Evolutionary conservation across 2,329 filamentous ascomycete species (phyloP).

Genomic region (Neophaeococcomyces mojaviensis): DNA sequence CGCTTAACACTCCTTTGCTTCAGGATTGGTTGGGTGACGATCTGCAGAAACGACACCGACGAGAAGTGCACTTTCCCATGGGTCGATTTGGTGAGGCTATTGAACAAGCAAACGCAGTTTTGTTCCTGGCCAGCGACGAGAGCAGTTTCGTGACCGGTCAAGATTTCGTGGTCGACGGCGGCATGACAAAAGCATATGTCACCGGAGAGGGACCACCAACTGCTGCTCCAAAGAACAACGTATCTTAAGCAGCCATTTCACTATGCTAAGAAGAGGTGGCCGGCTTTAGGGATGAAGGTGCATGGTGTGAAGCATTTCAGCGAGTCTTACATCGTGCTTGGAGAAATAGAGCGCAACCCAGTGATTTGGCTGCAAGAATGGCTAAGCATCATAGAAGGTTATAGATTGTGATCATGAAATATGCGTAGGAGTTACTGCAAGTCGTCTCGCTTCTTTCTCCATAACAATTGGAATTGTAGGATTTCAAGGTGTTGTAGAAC

Average conservation of each 20-base stretch:
- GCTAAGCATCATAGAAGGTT: no score
- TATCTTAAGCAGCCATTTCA: background rate
- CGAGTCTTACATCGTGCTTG: no score
- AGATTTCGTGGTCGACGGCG: constrained; percentile 92
- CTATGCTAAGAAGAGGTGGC: no score
- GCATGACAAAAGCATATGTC: constrained; percentile 86
- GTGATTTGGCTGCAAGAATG: no score
- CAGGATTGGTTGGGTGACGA: constrained; percentile 94
- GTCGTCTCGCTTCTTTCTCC: no score
- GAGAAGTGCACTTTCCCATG: constrained; percentile 82
- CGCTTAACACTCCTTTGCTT: constrained; percentile 82
- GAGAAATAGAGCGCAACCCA: no score
- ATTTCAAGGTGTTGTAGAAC: no score
- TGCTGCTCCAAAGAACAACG: constrained; percentile 43
- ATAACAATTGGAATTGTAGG: no score
- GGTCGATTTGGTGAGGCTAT: constrained; percentile 89
- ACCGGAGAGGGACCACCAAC: constrained; percentile 53
- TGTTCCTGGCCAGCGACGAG: constrained; percentile 83
- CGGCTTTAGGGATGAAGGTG: no score
- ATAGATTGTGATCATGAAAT: no score
- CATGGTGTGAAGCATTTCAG: no score
- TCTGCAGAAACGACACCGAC: constrained; percentile 67
- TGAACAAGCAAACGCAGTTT: constrained; percentile 81
- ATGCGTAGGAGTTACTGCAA: no score
- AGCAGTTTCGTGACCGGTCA: constrained; percentile 82